These are phyloP conservation scores for Kitagawia praeruptora DNA, from an alignment of 129 eudicot species.

Conservation along the genomic window DNA sequence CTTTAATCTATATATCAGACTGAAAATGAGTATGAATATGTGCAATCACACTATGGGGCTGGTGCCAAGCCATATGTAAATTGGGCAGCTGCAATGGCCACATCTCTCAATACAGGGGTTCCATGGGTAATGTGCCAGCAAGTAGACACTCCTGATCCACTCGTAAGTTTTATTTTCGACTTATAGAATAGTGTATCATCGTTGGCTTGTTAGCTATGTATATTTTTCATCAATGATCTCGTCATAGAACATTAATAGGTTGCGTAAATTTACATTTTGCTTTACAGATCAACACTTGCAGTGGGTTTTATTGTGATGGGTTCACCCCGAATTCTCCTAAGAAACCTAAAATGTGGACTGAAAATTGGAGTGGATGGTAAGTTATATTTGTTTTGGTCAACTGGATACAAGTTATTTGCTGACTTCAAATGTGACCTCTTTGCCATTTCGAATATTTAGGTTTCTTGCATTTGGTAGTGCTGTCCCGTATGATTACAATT, in stretches of 20 bases:
- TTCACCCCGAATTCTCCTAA: constrained; percentile 72
- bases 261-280: not conserved
- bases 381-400: not conserved
- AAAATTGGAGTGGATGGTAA: constrained; percentile 97
- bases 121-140: constrained; percentile 99
- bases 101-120: constrained; percentile 80
- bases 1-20: constrained; percentile 35
- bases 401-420: not conserved
- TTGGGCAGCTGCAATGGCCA: constrained; percentile 98
- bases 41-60: constrained; percentile 51
- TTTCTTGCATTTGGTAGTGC: constrained; percentile 29
- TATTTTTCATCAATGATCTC: not conserved
- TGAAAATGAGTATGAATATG: constrained; percentile 89
- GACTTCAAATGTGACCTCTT: not conserved
- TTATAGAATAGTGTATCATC: not conserved
- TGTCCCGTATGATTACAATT: constrained; percentile 2
- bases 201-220: not conserved
- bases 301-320: constrained; percentile 91
- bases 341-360: constrained; percentile 95
- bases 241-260: no score
- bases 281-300: constrained; percentile 83
- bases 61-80: constrained; percentile 59
- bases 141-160: constrained; percentile 75
- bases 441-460: constrained; percentile 26
- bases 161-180: constrained; percentile 32